Conservation (phyloP, 139 green algal genomes). For the Micromonas pusilla region DNA sequence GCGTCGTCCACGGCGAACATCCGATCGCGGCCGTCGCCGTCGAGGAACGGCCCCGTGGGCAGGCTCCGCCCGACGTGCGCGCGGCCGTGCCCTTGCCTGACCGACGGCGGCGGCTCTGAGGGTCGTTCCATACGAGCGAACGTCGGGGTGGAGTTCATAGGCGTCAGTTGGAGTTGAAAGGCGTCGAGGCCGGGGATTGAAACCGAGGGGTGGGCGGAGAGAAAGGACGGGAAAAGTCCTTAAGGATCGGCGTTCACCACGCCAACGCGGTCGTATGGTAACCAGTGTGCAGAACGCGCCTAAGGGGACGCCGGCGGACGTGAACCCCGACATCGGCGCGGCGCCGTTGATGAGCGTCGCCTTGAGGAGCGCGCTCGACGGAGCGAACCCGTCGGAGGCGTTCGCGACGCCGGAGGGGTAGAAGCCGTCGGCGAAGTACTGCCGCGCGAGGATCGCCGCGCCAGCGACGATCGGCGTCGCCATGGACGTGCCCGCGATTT, state of each 20-base stretch:
- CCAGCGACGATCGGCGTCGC: constrained; percentile 65
- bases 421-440: constrained; percentile 49
- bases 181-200: no score
- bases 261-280: no score
- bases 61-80: constrained; percentile 51
- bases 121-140: no score
- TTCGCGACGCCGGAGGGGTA: constrained; percentile 35
- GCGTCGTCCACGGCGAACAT: constrained; percentile 23
- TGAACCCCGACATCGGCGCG: constrained; percentile 37
- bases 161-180: no score
- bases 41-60: constrained; percentile 41
- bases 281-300: no score
- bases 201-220: no score
- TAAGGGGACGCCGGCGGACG: constrained; percentile 47
- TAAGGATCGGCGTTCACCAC: no score
- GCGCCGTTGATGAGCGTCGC: constrained; percentile 59
- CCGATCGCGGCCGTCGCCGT: not conserved
- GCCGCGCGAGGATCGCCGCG: constrained; percentile 42
- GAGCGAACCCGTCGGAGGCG: constrained; percentile 10
- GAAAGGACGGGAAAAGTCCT: no score
- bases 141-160: no score
- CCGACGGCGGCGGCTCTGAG: constrained; percentile 54
- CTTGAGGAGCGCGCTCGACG: constrained; percentile 68
- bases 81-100: constrained; percentile 66
- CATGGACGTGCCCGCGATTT: constrained; percentile 79